Percentiles rank a stretch among this genome's conserved stretches.
phyloP scores from a whole-genome alignment of 192 early-diverging fungal genomes.

The Backusella circina region DNA sequence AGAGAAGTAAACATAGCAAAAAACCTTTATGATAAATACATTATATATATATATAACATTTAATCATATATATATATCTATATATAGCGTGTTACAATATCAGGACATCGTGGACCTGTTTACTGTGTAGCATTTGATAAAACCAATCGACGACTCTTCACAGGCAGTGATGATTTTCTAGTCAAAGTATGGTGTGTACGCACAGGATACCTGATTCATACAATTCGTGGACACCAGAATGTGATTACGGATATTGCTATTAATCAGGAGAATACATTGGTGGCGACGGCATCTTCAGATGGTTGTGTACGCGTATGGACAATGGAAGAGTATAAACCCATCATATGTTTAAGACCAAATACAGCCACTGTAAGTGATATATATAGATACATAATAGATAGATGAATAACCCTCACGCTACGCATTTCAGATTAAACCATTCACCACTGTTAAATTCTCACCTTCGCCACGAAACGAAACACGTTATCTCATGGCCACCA shows the following conservation, averaged over 20 bases:
- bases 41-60: too few species aligned
- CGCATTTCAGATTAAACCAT: constrained; percentile 45
- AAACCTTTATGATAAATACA: constrained; percentile 13
- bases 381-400: constrained; percentile 15
- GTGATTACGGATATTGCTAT: constrained; percentile 78
- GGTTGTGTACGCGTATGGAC: constrained; percentile 78
- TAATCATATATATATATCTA: constrained; percentile 7
- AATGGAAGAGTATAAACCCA: constrained; percentile 62
- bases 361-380: constrained; percentile 36
- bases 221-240: constrained; percentile 75
- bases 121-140: constrained; percentile 78
- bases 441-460: constrained; percentile 69
- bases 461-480: constrained; percentile 68
- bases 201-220: constrained; percentile 74
- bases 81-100: constrained; percentile 55
- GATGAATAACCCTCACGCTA: background rate
- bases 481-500: constrained; percentile 65
- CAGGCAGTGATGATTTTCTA: constrained; percentile 85
- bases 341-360: constrained; percentile 50
- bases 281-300: constrained; percentile 76
- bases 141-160: constrained; percentile 68
- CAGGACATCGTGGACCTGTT: constrained; percentile 73
- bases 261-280: constrained; percentile 72
- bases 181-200: constrained; percentile 83
- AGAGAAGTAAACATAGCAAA: constrained; percentile 23